Percentiles rank a stretch among this genome's conserved stretches.
Evolutionary conservation across 2,329 filamentous ascomycete species (phyloP).

Genomic region (Chaetomiaceae sp.): DNA sequence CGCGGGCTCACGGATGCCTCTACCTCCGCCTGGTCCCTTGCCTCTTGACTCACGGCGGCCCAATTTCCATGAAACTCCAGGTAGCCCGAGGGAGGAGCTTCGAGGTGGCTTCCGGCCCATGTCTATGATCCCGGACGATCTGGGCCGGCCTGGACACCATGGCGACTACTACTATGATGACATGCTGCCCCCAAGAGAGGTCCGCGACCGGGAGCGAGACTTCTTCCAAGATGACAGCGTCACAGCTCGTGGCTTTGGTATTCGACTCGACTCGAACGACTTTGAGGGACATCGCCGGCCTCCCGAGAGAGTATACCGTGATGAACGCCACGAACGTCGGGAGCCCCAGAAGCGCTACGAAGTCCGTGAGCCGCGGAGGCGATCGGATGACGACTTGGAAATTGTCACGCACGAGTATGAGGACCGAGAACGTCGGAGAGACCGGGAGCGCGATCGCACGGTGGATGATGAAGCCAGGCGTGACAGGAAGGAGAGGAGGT

Average conservation of each 20-base stretch:
- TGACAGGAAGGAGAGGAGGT: conserved; percentile 24
- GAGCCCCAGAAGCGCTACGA: conserved; percentile 22
- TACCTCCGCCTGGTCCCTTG: conserved; percentile 38
- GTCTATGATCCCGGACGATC: conserved; percentile 48
- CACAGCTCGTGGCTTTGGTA: conserved; percentile 44
- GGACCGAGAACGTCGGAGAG: conserved; percentile 13
- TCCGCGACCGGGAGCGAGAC: conserved; percentile 37
- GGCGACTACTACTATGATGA: conserved; percentile 49
- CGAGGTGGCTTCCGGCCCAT: conserved; percentile 38
- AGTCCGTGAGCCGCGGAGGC: conserved; percentile 23
- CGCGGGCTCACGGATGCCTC: conserved; percentile 41
- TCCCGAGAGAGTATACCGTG: conserved; percentile 30
- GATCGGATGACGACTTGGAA: conserved; percentile 28
- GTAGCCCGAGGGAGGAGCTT: conserved; percentile 31
- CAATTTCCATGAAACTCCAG: conserved; percentile 30
- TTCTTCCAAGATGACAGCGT: conserved; percentile 43
- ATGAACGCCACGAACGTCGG: conserved; percentile 37
- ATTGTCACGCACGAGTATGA: conserved; percentile 16
- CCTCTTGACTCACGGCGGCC: conserved; percentile 33
- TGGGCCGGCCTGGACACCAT: conserved; percentile 37
- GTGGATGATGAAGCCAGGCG: conserved; percentile 14
- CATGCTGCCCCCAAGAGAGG: conserved; percentile 37
- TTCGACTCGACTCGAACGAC: conserved; percentile 38
- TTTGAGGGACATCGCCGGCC: conserved; percentile 28
- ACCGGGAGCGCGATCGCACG: conserved; percentile 8